These are phyloP conservation scores for Plasmodium gonderi DNA, from an alignment of 169 alveolate genomes.

Conservation along the genomic window DNA sequence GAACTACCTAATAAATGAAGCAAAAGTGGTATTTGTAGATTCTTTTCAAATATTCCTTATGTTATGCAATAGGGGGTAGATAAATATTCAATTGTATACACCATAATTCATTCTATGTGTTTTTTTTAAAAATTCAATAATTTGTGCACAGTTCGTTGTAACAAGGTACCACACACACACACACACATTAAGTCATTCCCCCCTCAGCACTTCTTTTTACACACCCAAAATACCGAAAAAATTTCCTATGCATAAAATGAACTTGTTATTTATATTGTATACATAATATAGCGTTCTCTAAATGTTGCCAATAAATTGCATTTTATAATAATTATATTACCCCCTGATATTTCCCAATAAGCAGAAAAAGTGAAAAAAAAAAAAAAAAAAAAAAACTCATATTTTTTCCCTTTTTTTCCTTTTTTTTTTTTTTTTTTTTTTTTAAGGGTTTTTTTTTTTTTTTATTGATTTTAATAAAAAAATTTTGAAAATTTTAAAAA, in stretches of 20 bases:
- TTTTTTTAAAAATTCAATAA: too few species aligned
- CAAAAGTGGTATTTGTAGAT: neutral
- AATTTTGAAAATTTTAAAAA: too few species aligned
- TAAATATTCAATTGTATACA: too few species aligned
- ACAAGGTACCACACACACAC: too few species aligned
- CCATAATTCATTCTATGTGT: too few species aligned
- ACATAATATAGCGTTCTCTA: neutral
- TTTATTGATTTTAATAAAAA: neutral
- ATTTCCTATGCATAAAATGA: too few species aligned
- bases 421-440: neutral
- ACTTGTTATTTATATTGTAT: too few species aligned
- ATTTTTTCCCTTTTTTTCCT: neutral
- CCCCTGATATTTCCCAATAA: neutral
- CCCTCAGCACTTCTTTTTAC: too few species aligned
- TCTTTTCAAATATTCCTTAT: neutral
- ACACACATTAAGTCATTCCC: too few species aligned
- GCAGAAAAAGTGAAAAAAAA: neutral
- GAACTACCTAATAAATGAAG: neutral
- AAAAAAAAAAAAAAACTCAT: neutral
- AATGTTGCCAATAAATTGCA: neutral
- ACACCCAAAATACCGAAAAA: too few species aligned
- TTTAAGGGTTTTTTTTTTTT: constrained; percentile 18
- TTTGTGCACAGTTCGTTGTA: too few species aligned
- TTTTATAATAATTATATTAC: neutral
- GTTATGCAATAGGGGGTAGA: too few species aligned